Conservation (phyloP, 306 rosid species). For the Astragalus membranaceus region DNA sequence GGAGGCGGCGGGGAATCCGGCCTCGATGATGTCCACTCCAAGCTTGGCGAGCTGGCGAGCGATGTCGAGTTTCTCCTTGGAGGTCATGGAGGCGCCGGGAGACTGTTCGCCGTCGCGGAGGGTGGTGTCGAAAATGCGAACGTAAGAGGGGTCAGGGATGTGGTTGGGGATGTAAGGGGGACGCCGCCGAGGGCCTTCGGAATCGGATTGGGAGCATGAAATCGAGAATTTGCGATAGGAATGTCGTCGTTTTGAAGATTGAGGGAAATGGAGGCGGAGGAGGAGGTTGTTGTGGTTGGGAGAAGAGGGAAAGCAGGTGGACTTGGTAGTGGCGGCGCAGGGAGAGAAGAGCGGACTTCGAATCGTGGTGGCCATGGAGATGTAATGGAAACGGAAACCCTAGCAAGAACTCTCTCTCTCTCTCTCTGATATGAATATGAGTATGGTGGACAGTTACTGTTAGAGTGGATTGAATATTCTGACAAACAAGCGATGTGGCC, state of each 20-base stretch:
- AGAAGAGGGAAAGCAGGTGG: background rate
- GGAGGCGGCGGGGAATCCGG: constrained; percentile 88
- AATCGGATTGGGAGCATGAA: constrained; percentile 19
- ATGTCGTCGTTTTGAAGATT: background rate
- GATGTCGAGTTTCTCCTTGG: constrained; percentile 83
- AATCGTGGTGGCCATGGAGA: constrained; percentile 18
- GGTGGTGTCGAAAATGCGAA: constrained; percentile 88
- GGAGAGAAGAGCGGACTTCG: constrained; percentile 14
- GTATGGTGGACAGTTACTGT: background rate
- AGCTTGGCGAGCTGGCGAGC: constrained; percentile 84
- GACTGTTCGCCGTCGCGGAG: constrained; percentile 99
- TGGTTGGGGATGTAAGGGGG: constrained; percentile 81
- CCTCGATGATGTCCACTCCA: constrained; percentile 91
- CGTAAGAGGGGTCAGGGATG: constrained; percentile 70
- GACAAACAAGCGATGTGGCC: background rate
- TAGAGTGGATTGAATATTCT: background rate
- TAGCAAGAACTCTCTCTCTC: background rate
- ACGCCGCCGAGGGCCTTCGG: constrained; percentile 26
- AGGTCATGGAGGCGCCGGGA: constrained; percentile 93
- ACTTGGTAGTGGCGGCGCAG: background rate
- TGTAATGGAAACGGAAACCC: constrained; percentile 14
- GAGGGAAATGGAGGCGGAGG: constrained; percentile 22
- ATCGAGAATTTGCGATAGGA: constrained; percentile 5
- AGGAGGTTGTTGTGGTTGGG: background rate
- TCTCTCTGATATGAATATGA: too few species aligned